phyloP scores from a whole-genome alignment of 495 filamentous ascomycete genomes.

The Podospora pseudoanserina region DNA sequence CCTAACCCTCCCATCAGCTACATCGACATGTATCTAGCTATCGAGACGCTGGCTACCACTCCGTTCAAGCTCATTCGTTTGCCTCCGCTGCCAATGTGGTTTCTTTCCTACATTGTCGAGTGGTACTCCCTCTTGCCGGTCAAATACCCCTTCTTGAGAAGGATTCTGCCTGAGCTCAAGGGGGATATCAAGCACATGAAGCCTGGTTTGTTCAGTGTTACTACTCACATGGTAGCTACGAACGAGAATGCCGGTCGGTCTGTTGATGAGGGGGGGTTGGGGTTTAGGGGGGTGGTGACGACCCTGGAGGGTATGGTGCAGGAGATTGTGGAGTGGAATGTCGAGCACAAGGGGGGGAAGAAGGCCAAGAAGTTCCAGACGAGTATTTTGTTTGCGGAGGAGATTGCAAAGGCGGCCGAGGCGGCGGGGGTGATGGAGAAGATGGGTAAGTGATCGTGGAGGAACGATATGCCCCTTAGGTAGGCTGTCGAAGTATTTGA shows the following conservation, averaged over 20 bases:
- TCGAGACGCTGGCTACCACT: conserved; percentile 31
- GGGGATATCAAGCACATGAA: conserved; percentile 50
- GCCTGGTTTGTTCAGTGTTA: conserved; percentile 52
- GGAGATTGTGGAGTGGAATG: conserved; percentile 54
- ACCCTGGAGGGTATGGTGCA: conserved; percentile 54
- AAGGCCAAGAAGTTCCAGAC: conserved; percentile 32
- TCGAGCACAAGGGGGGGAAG: conserved; percentile 25
- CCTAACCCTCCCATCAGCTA: conserved; percentile 42
- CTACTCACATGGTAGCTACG: conserved; percentile 49
- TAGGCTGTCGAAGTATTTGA: too few species aligned
- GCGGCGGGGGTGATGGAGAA: background rate
- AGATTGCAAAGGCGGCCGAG: conserved; percentile 33
- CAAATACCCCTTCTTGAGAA: conserved; percentile 39
- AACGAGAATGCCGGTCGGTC: conserved; percentile 42
- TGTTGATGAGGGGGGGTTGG: conserved; percentile 48
- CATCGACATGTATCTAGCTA: conserved; percentile 19
- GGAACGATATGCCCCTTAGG: background rate
- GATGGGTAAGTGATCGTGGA: background rate
- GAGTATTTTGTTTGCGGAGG: conserved; percentile 39
- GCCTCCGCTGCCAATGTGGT: conserved; percentile 43
- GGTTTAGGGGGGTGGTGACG: conserved; percentile 48
- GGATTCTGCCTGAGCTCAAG: conserved; percentile 39
- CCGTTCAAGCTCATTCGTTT: conserved; percentile 34
- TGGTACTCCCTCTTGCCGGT: conserved; percentile 45
- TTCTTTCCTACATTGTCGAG: conserved; percentile 50